Percentiles rank a stretch among this genome's conserved stretches.
These are phyloP conservation scores for Penicillium riverlandense DNA, from an alignment of 495 filamentous ascomycete species.

Conservation along the genomic window DNA sequence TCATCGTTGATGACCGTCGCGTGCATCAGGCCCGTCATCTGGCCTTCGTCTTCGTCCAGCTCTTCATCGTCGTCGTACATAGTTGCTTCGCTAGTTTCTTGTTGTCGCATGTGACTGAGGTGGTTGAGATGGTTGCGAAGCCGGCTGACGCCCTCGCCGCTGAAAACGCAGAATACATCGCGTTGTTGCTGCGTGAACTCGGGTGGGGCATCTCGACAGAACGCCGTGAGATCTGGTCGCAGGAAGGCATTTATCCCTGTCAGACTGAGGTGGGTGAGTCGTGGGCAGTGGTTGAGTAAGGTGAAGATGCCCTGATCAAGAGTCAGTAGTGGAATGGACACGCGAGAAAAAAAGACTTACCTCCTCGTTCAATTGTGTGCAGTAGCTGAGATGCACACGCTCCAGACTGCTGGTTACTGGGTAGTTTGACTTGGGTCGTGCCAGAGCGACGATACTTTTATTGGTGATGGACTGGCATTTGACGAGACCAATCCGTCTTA, in stretches of 20 bases:
- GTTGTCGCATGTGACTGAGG: slow-evolving; percentile 16
- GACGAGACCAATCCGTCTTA: slow-evolving; percentile 89
- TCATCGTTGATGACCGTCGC: slow-evolving; percentile 45
- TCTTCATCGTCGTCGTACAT: slow-evolving; percentile 54
- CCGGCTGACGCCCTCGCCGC: slow-evolving; percentile 70
- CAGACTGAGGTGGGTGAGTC: slow-evolving; percentile 88
- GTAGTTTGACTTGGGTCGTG: slow-evolving; percentile 46
- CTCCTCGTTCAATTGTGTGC: slow-evolving; percentile 66
- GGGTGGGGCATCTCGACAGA: slow-evolving; percentile 78
- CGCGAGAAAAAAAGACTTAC: slow-evolving; percentile 43
- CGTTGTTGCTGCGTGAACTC: slow-evolving; percentile 96
- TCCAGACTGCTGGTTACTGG: slow-evolving; percentile 61
- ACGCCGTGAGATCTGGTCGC: slow-evolving; percentile 66
- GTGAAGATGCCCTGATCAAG: slow-evolving; percentile 74
- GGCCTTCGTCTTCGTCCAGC: slow-evolving; percentile 45
- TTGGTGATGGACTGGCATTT: slow-evolving; percentile 91
- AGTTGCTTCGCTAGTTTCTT: slow-evolving; percentile 36
- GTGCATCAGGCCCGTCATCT: slow-evolving; percentile 50
- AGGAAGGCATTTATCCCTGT: slow-evolving; percentile 85
- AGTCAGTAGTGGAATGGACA: slow-evolving; percentile 8
- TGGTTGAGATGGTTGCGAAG: slow-evolving; percentile 73
- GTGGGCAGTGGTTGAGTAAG: slow-evolving; percentile 83
- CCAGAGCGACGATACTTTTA: slow-evolving; percentile 75
- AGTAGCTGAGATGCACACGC: slow-evolving; percentile 95
- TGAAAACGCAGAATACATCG: slow-evolving; percentile 95